phyloP scores from a whole-genome alignment of 2,329 filamentous ascomycete genomes.

The Pestalotiopsis sp. region DNA sequence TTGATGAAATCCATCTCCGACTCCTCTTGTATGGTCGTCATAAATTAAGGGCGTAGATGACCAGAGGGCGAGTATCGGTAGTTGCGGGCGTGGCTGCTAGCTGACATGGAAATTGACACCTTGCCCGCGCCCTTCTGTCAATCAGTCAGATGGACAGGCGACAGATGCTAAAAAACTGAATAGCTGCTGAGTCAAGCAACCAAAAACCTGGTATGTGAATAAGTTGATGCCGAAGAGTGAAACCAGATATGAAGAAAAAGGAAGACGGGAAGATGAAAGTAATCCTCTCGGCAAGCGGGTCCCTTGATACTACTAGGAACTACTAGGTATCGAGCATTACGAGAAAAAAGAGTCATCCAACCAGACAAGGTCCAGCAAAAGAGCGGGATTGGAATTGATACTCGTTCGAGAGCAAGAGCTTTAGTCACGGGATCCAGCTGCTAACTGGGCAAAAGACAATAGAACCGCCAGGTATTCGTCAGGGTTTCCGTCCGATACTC shows the following conservation, averaged over 20 bases:
- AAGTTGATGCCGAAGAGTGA: not conserved
- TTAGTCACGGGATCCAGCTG: not conserved
- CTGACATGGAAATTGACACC: not conserved
- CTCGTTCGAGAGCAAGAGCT: not conserved
- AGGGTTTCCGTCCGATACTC: slow-evolving; percentile 1
- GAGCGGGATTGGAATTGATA: not conserved
- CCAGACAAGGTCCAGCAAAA: not conserved
- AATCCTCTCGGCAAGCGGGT: slow-evolving; percentile 8
- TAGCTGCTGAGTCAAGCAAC: not conserved
- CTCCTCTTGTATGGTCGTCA: slow-evolving; percentile 53
- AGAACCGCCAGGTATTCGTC: slow-evolving; percentile 1
- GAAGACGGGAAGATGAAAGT: not conserved
- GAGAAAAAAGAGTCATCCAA: not conserved
- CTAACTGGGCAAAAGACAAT: not conserved
- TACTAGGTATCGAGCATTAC: not conserved
- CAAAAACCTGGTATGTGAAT: not conserved
- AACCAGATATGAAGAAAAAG: not conserved
- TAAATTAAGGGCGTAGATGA: slow-evolving; percentile 20
- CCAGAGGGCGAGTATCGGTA: slow-evolving; percentile 10
- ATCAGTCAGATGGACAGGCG: not conserved
- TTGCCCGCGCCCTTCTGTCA: not conserved
- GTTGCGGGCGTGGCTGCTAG: not conserved
- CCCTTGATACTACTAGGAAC: not conserved
- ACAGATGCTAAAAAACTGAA: not conserved
- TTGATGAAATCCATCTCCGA: slow-evolving; percentile 63